Evolutionary conservation across 441 rosid genomes (phyloP).

Genomic region (Erodium moschatum): DNA sequence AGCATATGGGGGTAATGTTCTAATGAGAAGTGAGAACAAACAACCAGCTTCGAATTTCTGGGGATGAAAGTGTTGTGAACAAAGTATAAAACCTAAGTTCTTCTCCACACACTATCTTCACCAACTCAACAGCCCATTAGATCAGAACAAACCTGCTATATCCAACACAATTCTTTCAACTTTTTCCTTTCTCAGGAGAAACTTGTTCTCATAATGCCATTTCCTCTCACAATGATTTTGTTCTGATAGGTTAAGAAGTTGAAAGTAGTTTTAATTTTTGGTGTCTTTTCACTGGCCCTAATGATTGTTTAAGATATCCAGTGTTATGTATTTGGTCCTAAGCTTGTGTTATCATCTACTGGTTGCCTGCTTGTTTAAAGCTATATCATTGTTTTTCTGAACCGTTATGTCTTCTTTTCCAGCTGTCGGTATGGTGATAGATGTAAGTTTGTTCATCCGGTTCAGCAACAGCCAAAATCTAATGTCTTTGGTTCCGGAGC

Average conservation of each 20-base stretch:
- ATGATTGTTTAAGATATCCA: neutral
- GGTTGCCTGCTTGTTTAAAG: neutral
- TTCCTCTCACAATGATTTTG: neutral
- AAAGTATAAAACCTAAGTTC: neutral
- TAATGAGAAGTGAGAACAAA: neutral
- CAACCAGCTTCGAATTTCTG: neutral
- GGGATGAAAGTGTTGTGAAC: neutral
- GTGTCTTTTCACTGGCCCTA: neutral
- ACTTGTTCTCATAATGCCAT: neutral
- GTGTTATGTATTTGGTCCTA: neutral
- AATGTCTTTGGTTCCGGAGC: constrained; percentile 51
- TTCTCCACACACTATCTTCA: neutral
- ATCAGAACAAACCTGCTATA: neutral
- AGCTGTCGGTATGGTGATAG: constrained; percentile 78
- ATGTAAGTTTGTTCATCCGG: constrained; percentile 62
- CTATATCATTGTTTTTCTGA: neutral
- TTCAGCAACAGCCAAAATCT: constrained; percentile 38
- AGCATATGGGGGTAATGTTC: neutral
- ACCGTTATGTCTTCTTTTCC: constrained; percentile 19
- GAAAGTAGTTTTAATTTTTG: neutral
- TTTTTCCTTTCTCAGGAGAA: too few species aligned
- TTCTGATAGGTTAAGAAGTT: neutral
- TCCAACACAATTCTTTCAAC: neutral
- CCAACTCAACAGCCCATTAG: neutral
- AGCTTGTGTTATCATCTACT: neutral